Base-by-base conservation (phyloP, 169 alveolate genomes). In the Eimeria sp. region DNA sequence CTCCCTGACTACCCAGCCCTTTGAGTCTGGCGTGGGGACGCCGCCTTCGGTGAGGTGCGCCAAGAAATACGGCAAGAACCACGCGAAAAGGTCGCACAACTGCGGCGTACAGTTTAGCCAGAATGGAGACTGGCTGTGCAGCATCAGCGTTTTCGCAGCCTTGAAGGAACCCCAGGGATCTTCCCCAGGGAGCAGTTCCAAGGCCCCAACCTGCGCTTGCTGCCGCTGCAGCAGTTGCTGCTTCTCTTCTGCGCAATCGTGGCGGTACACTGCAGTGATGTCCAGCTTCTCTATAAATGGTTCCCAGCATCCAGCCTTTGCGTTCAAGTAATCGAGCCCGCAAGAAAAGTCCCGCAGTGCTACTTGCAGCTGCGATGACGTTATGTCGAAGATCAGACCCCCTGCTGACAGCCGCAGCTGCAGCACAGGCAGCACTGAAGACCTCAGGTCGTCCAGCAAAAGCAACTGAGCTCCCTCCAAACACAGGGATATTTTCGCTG, bases 41-140 rank as follows among this genome's bases (percentile, higher is more conserved):
- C 95, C 93, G 16, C 97, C 97, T 47, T 94, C 97, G 14, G 90
- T 87, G 30, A 96, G 96, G 89, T 97, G 96, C 16, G 89, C 97
- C 47, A 96, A 63, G 65, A 98, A 97, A 43, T 97, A 97, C 20
- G 99, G 99, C 30, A 97, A 86, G 84, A 98, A 97, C 97, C 98
- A 94, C 45, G 97, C 90, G 30, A 98, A 96, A 75, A 98, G 95
- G 83, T 97, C 97, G 94, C 98, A 97, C 54, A 98, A 95, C 96
- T 97, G 98, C 30, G 99, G 98, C 4, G 99, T 98, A 91, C 97
- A 93, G 97, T 98, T 98, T 49, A 97, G 96, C 97, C 98, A 95
- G 40, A 98, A 93, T 72, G 98, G 98, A 20, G 97, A 96, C 70
- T 88, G 95, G 89, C 98, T 96, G 58, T 97, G 92, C 30, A 98